Evolutionary conservation across 371 early-diverging fungal species (phyloP).

Genomic region (Lichtheimia ornata): DNA sequence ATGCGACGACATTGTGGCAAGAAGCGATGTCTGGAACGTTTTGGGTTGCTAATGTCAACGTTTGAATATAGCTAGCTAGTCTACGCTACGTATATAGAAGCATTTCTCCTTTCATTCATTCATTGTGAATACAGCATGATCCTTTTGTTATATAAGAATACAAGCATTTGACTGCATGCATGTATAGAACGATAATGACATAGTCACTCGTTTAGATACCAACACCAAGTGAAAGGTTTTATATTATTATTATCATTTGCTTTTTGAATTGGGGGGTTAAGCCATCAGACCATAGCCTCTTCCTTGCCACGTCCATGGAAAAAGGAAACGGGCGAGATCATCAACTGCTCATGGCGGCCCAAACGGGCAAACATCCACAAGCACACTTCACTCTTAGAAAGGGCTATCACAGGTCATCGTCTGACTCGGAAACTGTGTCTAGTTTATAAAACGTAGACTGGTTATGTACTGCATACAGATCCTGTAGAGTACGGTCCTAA

Average conservation of each 20-base stretch:
- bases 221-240: background rate
- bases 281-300: conserved; percentile 36
- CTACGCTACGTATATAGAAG: too few relatives aligned
- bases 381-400: conserved; percentile 49
- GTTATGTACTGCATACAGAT: conserved; percentile 53
- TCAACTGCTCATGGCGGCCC: conserved; percentile 26
- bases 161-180: background rate
- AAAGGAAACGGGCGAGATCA: conserved; percentile 42
- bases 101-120: too few relatives aligned
- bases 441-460: conserved; percentile 47
- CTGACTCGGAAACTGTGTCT: conserved; percentile 42
- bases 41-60: too few relatives aligned
- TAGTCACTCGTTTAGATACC: background rate
- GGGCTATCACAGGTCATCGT: conserved; percentile 38
- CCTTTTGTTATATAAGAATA: too few relatives aligned
- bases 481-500: conserved; percentile 55
- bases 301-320: conserved; percentile 32
- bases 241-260: conserved; percentile 1
- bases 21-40: background rate
- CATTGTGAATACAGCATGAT: too few relatives aligned
- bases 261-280: conserved; percentile 14
- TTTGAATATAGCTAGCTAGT: too few relatives aligned
- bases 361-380: conserved; percentile 10
- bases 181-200: background rate
- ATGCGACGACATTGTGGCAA: background rate